Evolutionary conservation across 768 basidiomycete genomes (phyloP), one percentile per base, ranked within the genome.

Genomic region (Mycena sanguinolenta): DNA sequence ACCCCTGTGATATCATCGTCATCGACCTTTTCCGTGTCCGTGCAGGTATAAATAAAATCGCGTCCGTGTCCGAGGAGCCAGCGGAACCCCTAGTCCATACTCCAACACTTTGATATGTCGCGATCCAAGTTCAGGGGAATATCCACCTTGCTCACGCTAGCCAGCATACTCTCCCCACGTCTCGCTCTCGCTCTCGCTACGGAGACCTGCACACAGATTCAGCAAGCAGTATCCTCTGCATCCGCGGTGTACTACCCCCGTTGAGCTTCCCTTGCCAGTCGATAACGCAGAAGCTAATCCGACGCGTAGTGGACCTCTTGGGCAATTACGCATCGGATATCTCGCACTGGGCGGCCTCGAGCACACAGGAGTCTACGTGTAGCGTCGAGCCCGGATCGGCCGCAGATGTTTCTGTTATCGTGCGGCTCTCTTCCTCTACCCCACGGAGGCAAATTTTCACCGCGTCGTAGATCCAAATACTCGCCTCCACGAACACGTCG

Each of bases 171-270:
- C n/a, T n/a, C n/a, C n/a, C n/a, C n/a, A n/a, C n/a, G n/a, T n/a
- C n/a, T n/a, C n/a, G n/a, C n/a, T n/a, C n/a, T n/a, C n/a, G n/a
- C n/a, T n/a, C n/a, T n/a, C n/a, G n/a, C n/a, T n/a, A n/a, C n/a
- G 36, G 49, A 65, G n/a, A 75, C 79, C 9, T 88, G 87, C 71
- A 38, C 74, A 39, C 77, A 81, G 34, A 88, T 88, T 16, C 73
- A 74, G 16, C 53, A 61, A 2, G 77, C 79, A 0, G 77, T 88
- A 8, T 88, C 89, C 1, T 76, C 79, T 5, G 80, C 82, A 3
- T 88, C 86, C 12, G 78, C 78, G 2, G 88, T 90, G 8, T 85
- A 82, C 63, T 87, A 7, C 79, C 69, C 77, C 80, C 3, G 77
- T 88, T 87, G 14, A 25, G 58, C 4, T 28, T 36, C 57, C 6